Base-by-base conservation (phyloP, 148 eudicot genomes). In the Simmondsia chinensis region DNA sequence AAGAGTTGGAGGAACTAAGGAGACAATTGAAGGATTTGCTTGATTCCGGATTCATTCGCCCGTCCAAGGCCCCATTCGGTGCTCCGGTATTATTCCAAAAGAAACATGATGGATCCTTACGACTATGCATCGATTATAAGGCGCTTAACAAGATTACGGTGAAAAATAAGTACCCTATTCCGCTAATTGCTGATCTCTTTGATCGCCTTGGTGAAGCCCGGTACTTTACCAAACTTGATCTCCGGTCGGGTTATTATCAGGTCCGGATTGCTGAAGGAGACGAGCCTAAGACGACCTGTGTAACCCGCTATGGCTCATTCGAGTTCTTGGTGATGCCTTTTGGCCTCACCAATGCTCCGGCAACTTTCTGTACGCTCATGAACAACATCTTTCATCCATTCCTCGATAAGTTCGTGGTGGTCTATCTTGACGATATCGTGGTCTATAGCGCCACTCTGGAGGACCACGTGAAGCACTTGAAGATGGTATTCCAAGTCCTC, bases 351-450 rank as follows among this genome's bases (percentile, higher is more conserved):
- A 43, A 50, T 15, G 56, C 31, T 16, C 45, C 34, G 9, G 24
- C 35, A 4, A 58, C 48, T 6, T 48, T 57, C 11, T 58, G 40
- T 11, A 48, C 11, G 4, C 13, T 58, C 1, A 48, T 58, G 33
- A 42, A 59, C 17, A 4, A 45, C 6, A 45, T 56, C 0, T 11
- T 45, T 2, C 11, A 26, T 8, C 44, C 34, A 1, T 45, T 10
- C 44, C 6, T 45, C 0, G 19, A 46, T 13, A 56, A 34, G 21
- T 56, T 45, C 6, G 32, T 54, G 23, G 35, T 54, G 5, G 39
- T 41, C 3, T 42, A 23, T 15, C n/a, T 43, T 2, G 50, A 34
- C 15, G 50, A 53, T 13, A 43, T 43, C 16, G 50, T 43, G 0
- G 34, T 55, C 0, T 55, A 55, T 7, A 31, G 33, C 15, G 2